Evolutionary conservation across 2,329 filamentous ascomycete genomes (phyloP).

Genomic region (Epichloe typhina): DNA sequence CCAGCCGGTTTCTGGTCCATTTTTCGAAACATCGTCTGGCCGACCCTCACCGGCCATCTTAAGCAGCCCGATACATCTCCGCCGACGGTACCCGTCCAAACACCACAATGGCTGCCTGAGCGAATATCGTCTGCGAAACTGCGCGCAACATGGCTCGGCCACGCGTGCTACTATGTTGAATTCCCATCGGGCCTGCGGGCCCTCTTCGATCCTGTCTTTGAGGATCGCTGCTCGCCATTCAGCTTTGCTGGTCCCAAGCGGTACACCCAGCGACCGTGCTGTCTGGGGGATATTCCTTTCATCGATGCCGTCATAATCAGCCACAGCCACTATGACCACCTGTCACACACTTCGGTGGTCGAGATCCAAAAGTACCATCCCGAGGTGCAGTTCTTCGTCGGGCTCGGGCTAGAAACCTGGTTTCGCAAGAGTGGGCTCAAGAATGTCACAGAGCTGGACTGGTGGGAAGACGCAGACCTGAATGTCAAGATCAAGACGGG

Average conservation of each 20-base stretch:
- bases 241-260: slow-evolving; percentile 58
- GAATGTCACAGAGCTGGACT: slow-evolving; percentile 81
- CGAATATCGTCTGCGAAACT: slow-evolving; percentile 45
- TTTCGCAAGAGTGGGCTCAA: slow-evolving; percentile 57
- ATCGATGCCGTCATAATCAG: slow-evolving; percentile 71
- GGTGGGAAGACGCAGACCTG: slow-evolving; percentile 60
- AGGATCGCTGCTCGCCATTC: slow-evolving; percentile 72
- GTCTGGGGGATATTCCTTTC: slow-evolving; percentile 57
- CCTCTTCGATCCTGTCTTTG: slow-evolving; percentile 76
- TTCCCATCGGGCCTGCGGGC: slow-evolving; percentile 77
- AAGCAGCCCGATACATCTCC: slow-evolving; percentile 46
- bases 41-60: slow-evolving; percentile 26
- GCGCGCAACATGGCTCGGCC: slow-evolving; percentile 81
- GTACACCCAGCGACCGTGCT: slow-evolving; percentile 65
- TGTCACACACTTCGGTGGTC: slow-evolving; percentile 63
- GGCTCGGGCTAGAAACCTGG: slow-evolving; percentile 72
- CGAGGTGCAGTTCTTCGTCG: slow-evolving; percentile 76
- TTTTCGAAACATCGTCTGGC: slow-evolving; percentile 22
- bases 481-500: too few species aligned
- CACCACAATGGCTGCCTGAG: slow-evolving; percentile 51
- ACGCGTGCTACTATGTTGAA: slow-evolving; percentile 88
- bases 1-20: slow-evolving; percentile 12
- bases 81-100: slow-evolving; percentile 52
- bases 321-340: slow-evolving; percentile 88
- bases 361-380: slow-evolving; percentile 61